Percentiles rank a stretch among this genome's conserved stretches.
Evolutionary conservation across 1,139 yeast genomes (phyloP).

Genomic region (Suhomyces ambrosiae): DNA sequence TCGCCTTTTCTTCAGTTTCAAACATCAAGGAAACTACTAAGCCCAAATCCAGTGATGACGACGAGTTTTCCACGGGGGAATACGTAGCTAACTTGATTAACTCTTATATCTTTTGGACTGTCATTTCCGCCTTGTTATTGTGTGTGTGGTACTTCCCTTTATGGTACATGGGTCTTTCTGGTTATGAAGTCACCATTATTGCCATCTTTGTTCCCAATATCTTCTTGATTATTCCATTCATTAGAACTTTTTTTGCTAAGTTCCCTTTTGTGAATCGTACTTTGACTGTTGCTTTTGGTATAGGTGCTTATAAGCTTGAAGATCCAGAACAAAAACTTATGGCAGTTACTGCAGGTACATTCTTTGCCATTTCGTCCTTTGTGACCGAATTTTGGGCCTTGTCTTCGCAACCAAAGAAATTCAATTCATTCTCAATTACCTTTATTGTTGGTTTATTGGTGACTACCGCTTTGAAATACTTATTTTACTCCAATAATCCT

Average conservation of each 20-base stretch:
- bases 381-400: slow-evolving; percentile 59
- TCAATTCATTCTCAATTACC: slow-evolving; percentile 58
- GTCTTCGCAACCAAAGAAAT: slow-evolving; percentile 42
- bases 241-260: slow-evolving; percentile 41
- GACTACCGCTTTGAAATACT: slow-evolving; percentile 74
- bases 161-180: slow-evolving; percentile 97
- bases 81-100: slow-evolving; percentile 53
- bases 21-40: neutral
- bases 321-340: slow-evolving; percentile 72
- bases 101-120: slow-evolving; percentile 82
- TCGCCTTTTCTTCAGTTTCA: slow-evolving; percentile 12
- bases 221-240: slow-evolving; percentile 54
- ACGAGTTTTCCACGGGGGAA: slow-evolving; percentile 40
- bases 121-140: slow-evolving; percentile 74
- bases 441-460: slow-evolving; percentile 72
- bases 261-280: slow-evolving; percentile 53
- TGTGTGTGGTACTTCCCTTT: slow-evolving; percentile 96
- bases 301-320: slow-evolving; percentile 71
- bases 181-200: slow-evolving; percentile 75
- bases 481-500: slow-evolving; percentile 85
- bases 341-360: slow-evolving; percentile 66
- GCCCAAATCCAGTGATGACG: slow-evolving; percentile 12
- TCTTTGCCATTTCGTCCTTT: slow-evolving; percentile 63
- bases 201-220: slow-evolving; percentile 60
- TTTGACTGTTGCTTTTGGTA: slow-evolving; percentile 64